phyloP scores from a whole-genome alignment of 257 asterid species.

The Ophiorrhiza pumila region DNA sequence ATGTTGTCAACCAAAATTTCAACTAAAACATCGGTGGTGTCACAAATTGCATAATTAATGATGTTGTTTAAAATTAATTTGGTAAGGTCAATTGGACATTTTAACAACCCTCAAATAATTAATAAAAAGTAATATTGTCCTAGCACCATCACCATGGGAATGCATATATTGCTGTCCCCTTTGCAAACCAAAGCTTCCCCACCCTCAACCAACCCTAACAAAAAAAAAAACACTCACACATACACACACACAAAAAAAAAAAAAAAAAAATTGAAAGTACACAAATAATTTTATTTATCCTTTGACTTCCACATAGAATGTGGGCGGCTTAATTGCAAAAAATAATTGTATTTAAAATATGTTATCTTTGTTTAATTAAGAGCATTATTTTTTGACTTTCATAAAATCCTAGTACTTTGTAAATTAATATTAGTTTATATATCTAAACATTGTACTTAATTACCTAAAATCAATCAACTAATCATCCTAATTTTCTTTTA shows the following conservation, averaged over 20 bases:
- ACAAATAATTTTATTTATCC: neutral
- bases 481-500: too few species aligned
- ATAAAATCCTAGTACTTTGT: neutral
- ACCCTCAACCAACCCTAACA: neutral
- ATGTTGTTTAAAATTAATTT: neutral
- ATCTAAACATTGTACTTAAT: too few species aligned
- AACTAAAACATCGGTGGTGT: too few species aligned
- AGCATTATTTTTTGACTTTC: neutral
- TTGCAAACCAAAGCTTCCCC: neutral
- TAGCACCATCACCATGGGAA: neutral
- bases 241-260: neutral
- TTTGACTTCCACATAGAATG: neutral
- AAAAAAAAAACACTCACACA: neutral
- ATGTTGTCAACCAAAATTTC: too few species aligned
- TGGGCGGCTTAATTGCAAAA: neutral
- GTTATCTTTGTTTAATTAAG: neutral
- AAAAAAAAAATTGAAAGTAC: neutral
- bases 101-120: neutral
- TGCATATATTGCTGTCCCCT: neutral
- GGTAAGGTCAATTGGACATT: neutral
- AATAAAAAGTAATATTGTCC: neutral
- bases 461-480: too few species aligned
- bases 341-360: too few species aligned
- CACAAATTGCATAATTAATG: too few species aligned
- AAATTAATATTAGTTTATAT: too few species aligned